Evolutionary conservation across 2,329 filamentous ascomycete species (phyloP), one percentile per base, ranked within the genome.

Genomic region (Hypoxylon sp.): DNA sequence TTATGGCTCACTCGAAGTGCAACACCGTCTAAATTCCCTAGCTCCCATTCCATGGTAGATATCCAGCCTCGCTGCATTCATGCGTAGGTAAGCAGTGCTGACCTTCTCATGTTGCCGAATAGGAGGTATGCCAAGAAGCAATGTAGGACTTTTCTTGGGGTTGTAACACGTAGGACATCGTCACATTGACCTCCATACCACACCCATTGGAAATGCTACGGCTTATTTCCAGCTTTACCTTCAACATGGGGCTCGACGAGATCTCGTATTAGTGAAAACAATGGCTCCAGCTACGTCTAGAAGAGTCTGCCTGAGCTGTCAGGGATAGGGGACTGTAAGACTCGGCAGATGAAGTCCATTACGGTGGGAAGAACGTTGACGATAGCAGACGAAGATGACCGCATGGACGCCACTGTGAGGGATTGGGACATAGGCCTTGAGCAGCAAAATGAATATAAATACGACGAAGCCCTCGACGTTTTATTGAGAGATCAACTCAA

Each of bases 401-500:
- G 11, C 33, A 14, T 4, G 33, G 33, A 37, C 33, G 33, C 14
- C 39, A 8, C 10, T 9, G 5, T 19, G 39, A 10, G 8, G 29
- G 2, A 10, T 8, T 6, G 33, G n/a, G n/a, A 6, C n/a, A 5
- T 2, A 19, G 11, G 17, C 8, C 11, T 14, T 22, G 4, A 17
- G 37, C 5, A 17, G 14, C 24, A 17, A 19, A 17, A 46, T 13
- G 13, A 22, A 11, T 47, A 63, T 63, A 63, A 63, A 63, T 63
- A 13, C 10, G 31, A n/a, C 6, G 11, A 24, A 5, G 33, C 13
- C 31, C 22, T 46, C 33, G 31, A 47, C 17, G 6, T 50, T 42
- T 19, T 22, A 24, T 19, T 13, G 8, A 50, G 19, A 37, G 3
- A 48, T 24, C 51, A 48, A 24, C 42, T 29, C 51, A 31, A 29